A percentile compares a stretch with the other conserved stretches of the same genome.
phyloP scores from a whole-genome alignment of 2,329 filamentous ascomycete species.

The Trichophyton mentagrophytes region DNA sequence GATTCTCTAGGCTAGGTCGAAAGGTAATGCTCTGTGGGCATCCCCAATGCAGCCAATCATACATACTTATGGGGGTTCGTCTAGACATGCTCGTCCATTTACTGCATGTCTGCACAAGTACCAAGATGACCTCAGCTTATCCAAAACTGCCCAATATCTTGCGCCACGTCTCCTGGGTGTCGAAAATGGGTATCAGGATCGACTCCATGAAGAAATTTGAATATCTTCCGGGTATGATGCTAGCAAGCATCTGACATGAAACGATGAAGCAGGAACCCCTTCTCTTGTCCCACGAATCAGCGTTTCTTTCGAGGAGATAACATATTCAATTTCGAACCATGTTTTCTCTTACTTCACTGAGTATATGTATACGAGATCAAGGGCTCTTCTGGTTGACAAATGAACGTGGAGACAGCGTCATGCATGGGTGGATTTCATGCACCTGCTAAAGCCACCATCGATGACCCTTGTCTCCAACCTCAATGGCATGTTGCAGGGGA shows the following conservation, averaged over 20 bases:
- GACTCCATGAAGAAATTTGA: background rate
- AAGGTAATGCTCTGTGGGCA: background rate
- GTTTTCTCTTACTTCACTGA: background rate
- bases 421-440: background rate
- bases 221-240: background rate
- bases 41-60: background rate
- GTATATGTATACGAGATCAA: background rate
- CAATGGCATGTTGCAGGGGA: background rate
- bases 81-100: background rate
- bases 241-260: background rate
- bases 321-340: background rate
- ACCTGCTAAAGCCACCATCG: background rate
- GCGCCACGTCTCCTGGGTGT: background rate
- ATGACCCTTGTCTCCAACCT: background rate
- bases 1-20: background rate
- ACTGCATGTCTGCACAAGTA: background rate
- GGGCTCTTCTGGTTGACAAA: background rate
- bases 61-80: background rate
- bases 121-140: background rate
- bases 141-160: background rate
- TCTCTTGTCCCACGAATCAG: background rate
- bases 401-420: background rate
- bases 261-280: background rate
- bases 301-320: background rate
- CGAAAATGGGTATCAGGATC: too few species aligned